Evolutionary conservation across 495 filamentous ascomycete species (phyloP), one percentile per base, ranked within the genome.

Genomic region (Xylaria telfairii): DNA sequence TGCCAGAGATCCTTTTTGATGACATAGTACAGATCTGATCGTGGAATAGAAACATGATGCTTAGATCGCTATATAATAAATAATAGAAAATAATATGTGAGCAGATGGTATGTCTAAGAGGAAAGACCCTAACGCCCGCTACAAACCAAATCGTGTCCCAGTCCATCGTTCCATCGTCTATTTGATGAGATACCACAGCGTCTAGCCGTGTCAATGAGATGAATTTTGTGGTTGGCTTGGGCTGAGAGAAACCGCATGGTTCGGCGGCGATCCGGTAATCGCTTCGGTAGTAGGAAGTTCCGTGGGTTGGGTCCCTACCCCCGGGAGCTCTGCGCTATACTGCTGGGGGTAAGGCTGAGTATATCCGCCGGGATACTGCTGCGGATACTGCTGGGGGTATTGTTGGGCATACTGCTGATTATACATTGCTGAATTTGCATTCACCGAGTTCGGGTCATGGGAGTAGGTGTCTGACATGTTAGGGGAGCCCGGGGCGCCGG

Each of bases 301-400:
- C 26, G 71, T 69, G 21, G 71, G 73, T 17, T 68, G 47, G 19
- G 66, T 72, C 30, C 67, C 72, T 12, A 46, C 37, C n/a, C 56
- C 70, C 7, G 76, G 63, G 1, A 78, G 49, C 41, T 78, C 76
- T 15, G 70, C 68, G 39, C 68, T 73, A 42, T 74, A 74, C 28
- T 39, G 63, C 41, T 74, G 74, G 4, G 70, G 57, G 30, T 74
- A 71, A 13, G 56, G 59, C 10, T 64, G 61, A n/a, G 59, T 17
- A 21, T 62, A 62, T 39, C 60, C 73, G 30, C 70, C 71, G 10
- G 47, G 9, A 37, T 75, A 75, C 34, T 72, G 75, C 17, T 75
- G 73, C 17, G 72, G 64, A 24, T 77, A 77, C 41, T 56, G 68
- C 41, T 71, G 72, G 46, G 67, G 57, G 51, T 72, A 74, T 19